Evolutionary conservation across 805 yeast genomes (phyloP).

Genomic region (Candida silvicultrix): DNA sequence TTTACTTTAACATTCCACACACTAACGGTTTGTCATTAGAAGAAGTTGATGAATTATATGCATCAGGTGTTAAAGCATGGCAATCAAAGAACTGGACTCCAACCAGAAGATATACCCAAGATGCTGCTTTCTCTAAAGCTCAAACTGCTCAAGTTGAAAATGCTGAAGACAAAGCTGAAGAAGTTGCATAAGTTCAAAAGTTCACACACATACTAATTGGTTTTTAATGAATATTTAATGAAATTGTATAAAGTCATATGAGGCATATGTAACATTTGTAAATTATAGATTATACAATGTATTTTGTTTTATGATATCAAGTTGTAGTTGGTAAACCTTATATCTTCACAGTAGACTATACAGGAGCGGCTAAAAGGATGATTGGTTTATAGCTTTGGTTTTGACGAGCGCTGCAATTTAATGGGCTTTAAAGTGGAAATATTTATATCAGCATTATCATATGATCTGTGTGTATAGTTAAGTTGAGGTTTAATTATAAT

Average conservation of each 20-base stretch:
- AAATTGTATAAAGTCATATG: not conserved
- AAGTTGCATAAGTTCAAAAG: not conserved
- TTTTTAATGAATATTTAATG: not conserved
- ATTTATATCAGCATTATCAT: too few relatives aligned
- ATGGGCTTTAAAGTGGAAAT: too few relatives aligned
- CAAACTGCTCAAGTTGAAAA: slow-evolving; percentile 12
- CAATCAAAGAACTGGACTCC: slow-evolving; percentile 48
- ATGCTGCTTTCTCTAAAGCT: slow-evolving; percentile 18
- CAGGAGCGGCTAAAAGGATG: too few relatives aligned
- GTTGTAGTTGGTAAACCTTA: not conserved
- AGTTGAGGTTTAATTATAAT: too few relatives aligned
- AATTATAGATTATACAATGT: not conserved
- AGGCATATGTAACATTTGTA: not conserved
- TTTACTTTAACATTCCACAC: slow-evolving; percentile 67
- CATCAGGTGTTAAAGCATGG: slow-evolving; percentile 38
- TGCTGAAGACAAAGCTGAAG: not conserved
- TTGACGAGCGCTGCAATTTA: too few relatives aligned
- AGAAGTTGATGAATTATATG: slow-evolving; percentile 66
- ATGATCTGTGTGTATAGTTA: too few relatives aligned
- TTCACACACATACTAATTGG: not conserved
- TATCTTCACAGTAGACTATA: too few relatives aligned
- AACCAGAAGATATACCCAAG: slow-evolving; percentile 24
- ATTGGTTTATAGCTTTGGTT: too few relatives aligned
- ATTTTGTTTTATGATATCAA: not conserved
- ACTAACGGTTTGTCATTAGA: slow-evolving; percentile 79